phyloP scores from a whole-genome alignment of 805 yeast species.

The Ogataea nonfermentans region DNA sequence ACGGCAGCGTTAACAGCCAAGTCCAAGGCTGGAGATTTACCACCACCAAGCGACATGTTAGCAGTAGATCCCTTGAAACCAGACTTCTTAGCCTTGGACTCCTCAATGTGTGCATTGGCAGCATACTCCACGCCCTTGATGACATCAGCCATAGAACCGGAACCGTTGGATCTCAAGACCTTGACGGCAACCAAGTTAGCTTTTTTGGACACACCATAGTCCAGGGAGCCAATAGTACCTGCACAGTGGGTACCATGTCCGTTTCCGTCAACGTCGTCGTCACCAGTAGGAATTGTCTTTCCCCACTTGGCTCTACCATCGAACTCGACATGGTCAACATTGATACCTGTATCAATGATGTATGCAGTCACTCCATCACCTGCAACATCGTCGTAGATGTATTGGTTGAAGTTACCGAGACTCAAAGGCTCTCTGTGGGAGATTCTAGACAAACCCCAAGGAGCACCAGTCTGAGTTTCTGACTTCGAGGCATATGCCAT shows the following conservation, averaged over 20 bases:
- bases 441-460: constrained; percentile 93
- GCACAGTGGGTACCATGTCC: constrained; percentile 98
- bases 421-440: constrained; percentile 75
- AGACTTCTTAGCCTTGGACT: constrained; percentile 47
- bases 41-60: constrained; percentile 95
- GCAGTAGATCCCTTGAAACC: constrained; percentile 85
- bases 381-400: constrained; percentile 66
- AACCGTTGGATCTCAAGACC: constrained; percentile 78
- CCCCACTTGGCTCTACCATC: constrained; percentile 88
- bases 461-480: constrained; percentile 76
- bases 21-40: constrained; percentile 83
- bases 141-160: constrained; percentile 81
- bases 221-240: constrained; percentile 83
- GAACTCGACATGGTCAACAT: constrained; percentile 71
- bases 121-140: constrained; percentile 84
- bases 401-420: constrained; percentile 69
- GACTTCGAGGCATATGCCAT: constrained; percentile 62
- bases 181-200: constrained; percentile 80
- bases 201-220: constrained; percentile 81
- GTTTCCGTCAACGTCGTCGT: constrained; percentile 72
- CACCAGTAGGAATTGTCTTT: constrained; percentile 70
- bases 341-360: constrained; percentile 87
- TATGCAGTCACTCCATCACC: constrained; percentile 86
- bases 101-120: constrained; percentile 63
- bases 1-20: constrained; percentile 89